Conservation (phyloP, 2,329 filamentous ascomycete genomes). For the Penicillium janthinellum region DNA sequence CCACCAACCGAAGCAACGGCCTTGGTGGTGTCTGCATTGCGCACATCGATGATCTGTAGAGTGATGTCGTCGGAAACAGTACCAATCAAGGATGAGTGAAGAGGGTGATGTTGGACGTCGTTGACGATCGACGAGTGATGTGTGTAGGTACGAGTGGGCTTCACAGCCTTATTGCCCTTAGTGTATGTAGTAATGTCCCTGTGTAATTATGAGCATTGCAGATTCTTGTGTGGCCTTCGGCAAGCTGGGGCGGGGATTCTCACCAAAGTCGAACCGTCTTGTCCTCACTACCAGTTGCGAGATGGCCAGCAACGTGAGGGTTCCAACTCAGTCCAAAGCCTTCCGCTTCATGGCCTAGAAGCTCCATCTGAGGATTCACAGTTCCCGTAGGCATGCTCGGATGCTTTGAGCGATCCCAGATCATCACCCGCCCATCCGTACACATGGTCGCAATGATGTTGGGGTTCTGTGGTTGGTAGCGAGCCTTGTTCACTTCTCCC, state of each 20-base stretch:
- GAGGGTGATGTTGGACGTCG: conserved; percentile 92
- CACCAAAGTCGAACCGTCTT: conserved; percentile 89
- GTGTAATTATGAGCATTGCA: conserved; percentile 5
- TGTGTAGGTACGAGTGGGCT: conserved; percentile 73
- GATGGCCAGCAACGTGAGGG: conserved; percentile 75
- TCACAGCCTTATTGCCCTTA: conserved; percentile 68
- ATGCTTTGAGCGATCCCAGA: conserved; percentile 97
- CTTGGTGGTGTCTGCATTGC: conserved; percentile 65
- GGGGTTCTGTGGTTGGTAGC: conserved; percentile 96
- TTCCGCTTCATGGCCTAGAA: conserved; percentile 82
- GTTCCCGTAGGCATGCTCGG: conserved; percentile 72
- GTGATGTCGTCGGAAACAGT: conserved; percentile 95
- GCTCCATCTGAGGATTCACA: conserved; percentile 78
- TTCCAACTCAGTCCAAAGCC: conserved; percentile 95
- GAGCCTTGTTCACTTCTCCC: conserved; percentile 96
- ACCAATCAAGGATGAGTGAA: conserved; percentile 81
- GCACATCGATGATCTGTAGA: conserved; percentile 87
- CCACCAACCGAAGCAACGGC: conserved; percentile 69
- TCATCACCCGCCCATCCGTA: conserved; percentile 80
- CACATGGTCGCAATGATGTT: conserved; percentile 95
- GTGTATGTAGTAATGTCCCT: conserved; percentile 81
- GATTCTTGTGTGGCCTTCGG: too few species aligned
- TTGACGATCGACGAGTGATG: conserved; percentile 93
- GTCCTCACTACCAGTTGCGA: conserved; percentile 91
- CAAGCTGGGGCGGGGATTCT: conserved; percentile 26